Evolutionary conservation across 495 filamentous ascomycete species (phyloP).

Genomic region (Penicillium canescens): DNA sequence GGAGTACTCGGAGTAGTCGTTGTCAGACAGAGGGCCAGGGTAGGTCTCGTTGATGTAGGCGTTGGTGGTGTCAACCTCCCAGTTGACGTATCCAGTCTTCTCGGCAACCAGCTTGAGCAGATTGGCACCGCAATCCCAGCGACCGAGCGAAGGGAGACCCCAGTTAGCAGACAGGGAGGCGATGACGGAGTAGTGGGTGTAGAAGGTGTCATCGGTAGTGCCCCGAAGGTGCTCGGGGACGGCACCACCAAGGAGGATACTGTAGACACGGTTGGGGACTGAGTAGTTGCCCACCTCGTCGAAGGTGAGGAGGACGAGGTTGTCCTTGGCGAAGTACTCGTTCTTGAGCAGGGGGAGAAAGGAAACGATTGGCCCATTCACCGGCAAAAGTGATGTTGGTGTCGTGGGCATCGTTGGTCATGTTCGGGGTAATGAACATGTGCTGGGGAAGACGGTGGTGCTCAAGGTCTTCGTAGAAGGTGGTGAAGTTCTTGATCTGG

Average conservation of each 20-base stretch:
- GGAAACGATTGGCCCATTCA: constrained; percentile 56
- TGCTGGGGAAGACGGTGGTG: constrained; percentile 64
- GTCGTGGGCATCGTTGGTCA: constrained; percentile 74
- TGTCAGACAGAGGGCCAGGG: constrained; percentile 46
- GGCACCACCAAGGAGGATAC: constrained; percentile 65
- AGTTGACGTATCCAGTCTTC: constrained; percentile 57
- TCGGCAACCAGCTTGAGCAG: constrained; percentile 62
- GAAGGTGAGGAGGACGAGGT: constrained; percentile 67
- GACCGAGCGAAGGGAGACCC: constrained; percentile 65
- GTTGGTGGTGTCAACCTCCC: constrained; percentile 41
- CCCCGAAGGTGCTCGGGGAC: constrained; percentile 57
- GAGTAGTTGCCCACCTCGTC: constrained; percentile 64
- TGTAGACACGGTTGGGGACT: constrained; percentile 56
- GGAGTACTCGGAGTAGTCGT: constrained; percentile 32
- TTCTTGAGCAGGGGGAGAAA: constrained; percentile 62
- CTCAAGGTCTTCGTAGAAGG: constrained; percentile 60
- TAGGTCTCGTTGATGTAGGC: constrained; percentile 48
- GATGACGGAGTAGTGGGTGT: constrained; percentile 71
- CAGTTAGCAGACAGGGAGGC: constrained; percentile 67
- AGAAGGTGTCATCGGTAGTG: constrained; percentile 65
- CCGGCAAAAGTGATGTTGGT: constrained; percentile 61
- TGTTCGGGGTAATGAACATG: constrained; percentile 77
- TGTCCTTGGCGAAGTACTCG: constrained; percentile 66
- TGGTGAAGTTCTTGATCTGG: constrained; percentile 68
- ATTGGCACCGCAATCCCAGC: constrained; percentile 74